These are phyloP conservation scores for Citrus cavaleriei DNA, from an alignment of 345 rosid genomes.

Conservation along the genomic window DNA sequence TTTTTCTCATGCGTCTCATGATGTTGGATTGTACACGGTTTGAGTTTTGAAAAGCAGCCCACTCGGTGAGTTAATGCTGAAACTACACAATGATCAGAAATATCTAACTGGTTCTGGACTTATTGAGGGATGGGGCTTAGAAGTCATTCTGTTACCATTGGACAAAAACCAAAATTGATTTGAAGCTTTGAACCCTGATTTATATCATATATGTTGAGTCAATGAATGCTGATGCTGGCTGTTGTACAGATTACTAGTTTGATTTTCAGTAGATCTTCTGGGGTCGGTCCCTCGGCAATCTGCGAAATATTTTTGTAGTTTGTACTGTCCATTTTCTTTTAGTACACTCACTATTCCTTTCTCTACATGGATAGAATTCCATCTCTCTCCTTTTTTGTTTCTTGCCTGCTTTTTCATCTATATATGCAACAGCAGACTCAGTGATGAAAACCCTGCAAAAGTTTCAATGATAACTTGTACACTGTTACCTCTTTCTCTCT, in stretches of 20 bases:
- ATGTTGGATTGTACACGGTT: not conserved
- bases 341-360: not conserved
- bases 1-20: not conserved
- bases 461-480: constrained; percentile 30
- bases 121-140: not conserved
- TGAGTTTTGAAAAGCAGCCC: not conserved
- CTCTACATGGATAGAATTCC: not conserved
- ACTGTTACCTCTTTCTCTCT: constrained; percentile 2
- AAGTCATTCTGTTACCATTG: not conserved
- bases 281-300: constrained; percentile 26
- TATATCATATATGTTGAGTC: not conserved
- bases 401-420: constrained; percentile 1
- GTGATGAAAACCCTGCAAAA: constrained; percentile 33
- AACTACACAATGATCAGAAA: not conserved
- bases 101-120: not conserved
- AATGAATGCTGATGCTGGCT: constrained; percentile 15
- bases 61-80: not conserved
- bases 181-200: not conserved
- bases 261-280: constrained; percentile 22
- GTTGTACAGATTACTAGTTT: constrained; percentile 1
- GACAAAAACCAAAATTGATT: not conserved
- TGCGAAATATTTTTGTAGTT: not conserved
- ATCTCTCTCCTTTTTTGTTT: not conserved
- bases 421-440: constrained; percentile 22
- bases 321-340: not conserved